Evolutionary conservation across 78 protist genomes (phyloP), one percentile per base, ranked within the genome.

Genomic region (Dictyostelium intermedium): DNA sequence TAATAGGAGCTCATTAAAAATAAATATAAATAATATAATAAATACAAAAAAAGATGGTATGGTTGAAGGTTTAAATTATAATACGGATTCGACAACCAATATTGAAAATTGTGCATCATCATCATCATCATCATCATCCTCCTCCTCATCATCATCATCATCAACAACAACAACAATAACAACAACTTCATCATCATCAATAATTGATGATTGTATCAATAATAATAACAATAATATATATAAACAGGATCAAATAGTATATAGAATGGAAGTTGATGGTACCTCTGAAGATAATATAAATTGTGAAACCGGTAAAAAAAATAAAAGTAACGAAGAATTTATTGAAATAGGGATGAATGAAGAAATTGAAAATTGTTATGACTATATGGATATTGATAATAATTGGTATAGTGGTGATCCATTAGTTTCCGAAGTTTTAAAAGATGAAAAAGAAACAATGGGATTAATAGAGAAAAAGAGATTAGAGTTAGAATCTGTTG

Each of bases 371-470:
- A 0, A 20, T 10, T 5, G 8, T 30, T 30, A 27, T 27, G 86
- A 56, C 1, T 73, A 13, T 4, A 80, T 89, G 94, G 94, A 80
- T 63, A 89, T 89, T 30, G 94, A 89, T 69, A 89, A 69, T 50
- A 60, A 47, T 7, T 89, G 94, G 85, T 89, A 89, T 80, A 53
- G 80, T n/a, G 84, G 84, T 10, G 94, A 89, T 89, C 94, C 94
- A n/a, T 66, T 89, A 2, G 94, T 89, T 6, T 69, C 82, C 0
- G 94, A 89, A 16, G 94, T 89, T 23, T 43, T 89, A 25, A 66
- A 66, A 20, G 94, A 89, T 80, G 79, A 63, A 25, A 78, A 70
- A 18, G 94, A 89, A 16, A 80, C 94, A n/a, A 10, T 89, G 10
- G 41, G 45, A 8, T 18, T 80, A 9, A 80, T 89, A 30, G 94